phyloP scores from a whole-genome alignment of 306 rosid species.

The Lithocarpus polystachyus region DNA sequence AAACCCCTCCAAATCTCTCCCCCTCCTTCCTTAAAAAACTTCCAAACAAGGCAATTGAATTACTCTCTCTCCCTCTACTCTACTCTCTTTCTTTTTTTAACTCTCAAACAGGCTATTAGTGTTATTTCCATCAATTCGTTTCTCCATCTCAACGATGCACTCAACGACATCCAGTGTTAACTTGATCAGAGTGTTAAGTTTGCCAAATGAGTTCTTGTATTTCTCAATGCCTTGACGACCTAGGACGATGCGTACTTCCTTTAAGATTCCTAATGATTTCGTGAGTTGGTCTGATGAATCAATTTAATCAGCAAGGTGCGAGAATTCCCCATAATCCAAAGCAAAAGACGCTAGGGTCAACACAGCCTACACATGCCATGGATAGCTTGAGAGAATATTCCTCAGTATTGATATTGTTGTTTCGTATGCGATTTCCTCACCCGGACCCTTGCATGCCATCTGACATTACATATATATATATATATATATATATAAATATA shows the following conservation, averaged over 20 bases:
- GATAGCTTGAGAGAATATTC: conserved; percentile 11
- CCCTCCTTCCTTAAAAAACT: too few species aligned
- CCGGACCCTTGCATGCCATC: conserved; percentile 42
- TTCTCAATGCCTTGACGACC: conserved; percentile 8
- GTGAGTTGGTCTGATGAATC: conserved; percentile 34
- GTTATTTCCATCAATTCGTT: conserved; percentile 1
- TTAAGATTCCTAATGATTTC: conserved; percentile 38
- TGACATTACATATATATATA: conserved; percentile 9
- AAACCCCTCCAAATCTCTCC: too few species aligned
- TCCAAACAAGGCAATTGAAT: too few species aligned
- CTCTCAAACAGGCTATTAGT: too few species aligned
- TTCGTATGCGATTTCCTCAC: conserved; percentile 29
- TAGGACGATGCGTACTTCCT: conserved; percentile 31
- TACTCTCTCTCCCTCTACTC: too few species aligned
- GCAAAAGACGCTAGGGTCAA: conserved; percentile 52
- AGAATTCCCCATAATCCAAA: conserved; percentile 52
- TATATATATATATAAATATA: too few species aligned
- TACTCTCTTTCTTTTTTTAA: too few species aligned
- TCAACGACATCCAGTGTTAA: conserved; percentile 31
- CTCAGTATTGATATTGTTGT: conserved; percentile 42
- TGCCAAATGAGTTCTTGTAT: conserved; percentile 23
- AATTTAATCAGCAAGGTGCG: conserved; percentile 38
- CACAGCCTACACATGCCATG: conserved; percentile 54
- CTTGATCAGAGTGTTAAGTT: conserved; percentile 33
- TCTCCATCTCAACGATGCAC: conserved; percentile 31